These are phyloP conservation scores for Daedalea quercina DNA, from an alignment of 768 basidiomycete species.

Conservation along the genomic window DNA sequence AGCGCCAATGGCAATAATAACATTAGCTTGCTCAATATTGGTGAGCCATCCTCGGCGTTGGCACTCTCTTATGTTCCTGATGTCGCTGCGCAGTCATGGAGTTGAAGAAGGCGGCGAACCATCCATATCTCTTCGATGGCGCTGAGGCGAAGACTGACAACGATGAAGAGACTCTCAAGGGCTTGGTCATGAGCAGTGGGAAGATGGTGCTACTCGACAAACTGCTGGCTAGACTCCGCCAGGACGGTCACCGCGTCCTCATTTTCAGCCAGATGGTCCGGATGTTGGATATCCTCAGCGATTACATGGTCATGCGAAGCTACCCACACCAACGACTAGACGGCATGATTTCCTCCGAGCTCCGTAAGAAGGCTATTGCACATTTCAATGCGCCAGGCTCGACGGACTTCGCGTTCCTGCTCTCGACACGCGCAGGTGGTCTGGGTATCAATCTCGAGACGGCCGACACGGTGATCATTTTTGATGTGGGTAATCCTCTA, in stretches of 20 bases:
- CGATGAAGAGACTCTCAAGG: conserved; percentile 81
- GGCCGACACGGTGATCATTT: conserved; percentile 97
- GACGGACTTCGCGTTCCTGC: conserved; percentile 92
- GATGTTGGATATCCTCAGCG: conserved; percentile 96
- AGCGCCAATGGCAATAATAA: conserved; percentile 84
- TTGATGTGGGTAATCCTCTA: conserved; percentile 62
- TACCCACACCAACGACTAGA: conserved; percentile 94
- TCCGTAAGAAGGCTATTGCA: conserved; percentile 91
- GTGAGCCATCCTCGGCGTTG: conserved; percentile 34
- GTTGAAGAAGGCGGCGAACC: conserved; percentile 96
- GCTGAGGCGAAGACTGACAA: conserved; percentile 64
- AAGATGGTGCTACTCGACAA: conserved; percentile 99
- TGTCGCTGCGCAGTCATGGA: conserved; percentile 71
- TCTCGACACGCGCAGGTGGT: conserved; percentile 95
- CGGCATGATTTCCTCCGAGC: conserved; percentile 90
- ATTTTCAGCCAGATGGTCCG: conserved; percentile 99
- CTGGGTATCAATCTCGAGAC: conserved; percentile 99
- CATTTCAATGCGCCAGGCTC: conserved; percentile 94
- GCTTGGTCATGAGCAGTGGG: conserved; percentile 97
- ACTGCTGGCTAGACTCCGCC: conserved; percentile 80
- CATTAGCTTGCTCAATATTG: conserved; percentile 94
- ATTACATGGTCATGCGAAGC: conserved; percentile 87
- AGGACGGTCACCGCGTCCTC: conserved; percentile 92
- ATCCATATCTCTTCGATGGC: conserved; percentile 96
- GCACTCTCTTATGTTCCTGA: not conserved